phyloP scores from a whole-genome alignment of 768 basidiomycete species.

The Xerocomellus amylosporus region DNA sequence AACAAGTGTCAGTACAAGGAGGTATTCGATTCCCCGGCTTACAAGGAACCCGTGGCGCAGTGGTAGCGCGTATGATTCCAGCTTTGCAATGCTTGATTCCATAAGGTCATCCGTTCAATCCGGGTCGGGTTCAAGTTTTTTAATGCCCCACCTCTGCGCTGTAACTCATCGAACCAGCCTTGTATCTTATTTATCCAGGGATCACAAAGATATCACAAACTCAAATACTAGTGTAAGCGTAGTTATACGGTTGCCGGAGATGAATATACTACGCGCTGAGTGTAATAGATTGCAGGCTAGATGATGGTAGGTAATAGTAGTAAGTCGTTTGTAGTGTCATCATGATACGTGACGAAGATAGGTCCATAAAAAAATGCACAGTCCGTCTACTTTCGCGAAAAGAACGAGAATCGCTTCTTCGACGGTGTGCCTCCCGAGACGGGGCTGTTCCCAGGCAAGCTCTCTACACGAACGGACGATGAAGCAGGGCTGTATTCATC shows the following conservation, averaged over 20 bases:
- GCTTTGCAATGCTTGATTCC: slow-evolving; percentile 25
- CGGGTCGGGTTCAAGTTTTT: slow-evolving; percentile 42
- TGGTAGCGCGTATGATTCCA: slow-evolving; percentile 43
- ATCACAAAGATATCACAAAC: not conserved
- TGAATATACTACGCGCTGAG: slow-evolving; percentile 11
- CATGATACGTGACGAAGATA: slow-evolving; percentile 9
- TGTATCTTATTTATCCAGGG: not conserved
- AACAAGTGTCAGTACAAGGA: not conserved
- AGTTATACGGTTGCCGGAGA: slow-evolving; percentile 4
- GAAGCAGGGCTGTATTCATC: slow-evolving; percentile 25
- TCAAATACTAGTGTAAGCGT: slow-evolving; percentile 3
- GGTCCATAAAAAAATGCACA: slow-evolving; percentile 9
- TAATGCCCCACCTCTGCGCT: too few relatives aligned
- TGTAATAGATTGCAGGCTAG: slow-evolving; percentile 21
- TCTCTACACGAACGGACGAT: slow-evolving; percentile 21
- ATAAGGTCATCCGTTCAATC: slow-evolving; percentile 48
- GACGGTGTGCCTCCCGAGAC: slow-evolving; percentile 1
- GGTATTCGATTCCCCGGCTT: too few relatives aligned
- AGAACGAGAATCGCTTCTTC: slow-evolving; percentile 32
- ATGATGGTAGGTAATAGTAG: slow-evolving; percentile 1
- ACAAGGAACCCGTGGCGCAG: slow-evolving; percentile 39
- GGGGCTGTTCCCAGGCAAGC: slow-evolving; percentile 7
- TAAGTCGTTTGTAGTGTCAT: slow-evolving; percentile 19
- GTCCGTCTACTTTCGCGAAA: slow-evolving; percentile 29
- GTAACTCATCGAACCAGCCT: not conserved